Percentiles rank a stretch among this genome's conserved stretches.
Conservation (phyloP, 352 stramenopile species). For the Globisporangium echinulatum region DNA sequence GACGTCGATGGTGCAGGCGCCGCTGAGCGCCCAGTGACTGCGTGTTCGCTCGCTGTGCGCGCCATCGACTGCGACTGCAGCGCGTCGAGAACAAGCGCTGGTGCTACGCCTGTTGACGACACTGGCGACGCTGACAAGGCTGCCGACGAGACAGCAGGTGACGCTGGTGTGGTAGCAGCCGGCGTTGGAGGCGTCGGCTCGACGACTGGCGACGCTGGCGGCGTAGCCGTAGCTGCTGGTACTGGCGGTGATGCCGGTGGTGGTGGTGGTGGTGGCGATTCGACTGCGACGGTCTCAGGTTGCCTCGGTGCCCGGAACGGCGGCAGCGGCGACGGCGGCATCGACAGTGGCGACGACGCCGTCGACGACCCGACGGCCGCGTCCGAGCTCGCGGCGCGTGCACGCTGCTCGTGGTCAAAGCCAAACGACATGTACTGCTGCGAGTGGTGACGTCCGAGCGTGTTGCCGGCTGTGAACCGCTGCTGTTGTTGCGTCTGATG, state of each 20-base stretch:
- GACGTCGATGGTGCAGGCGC: neutral
- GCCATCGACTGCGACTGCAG: neutral
- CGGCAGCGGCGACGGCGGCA: neutral
- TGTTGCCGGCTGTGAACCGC: neutral
- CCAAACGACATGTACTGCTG: slow-evolving; percentile 12
- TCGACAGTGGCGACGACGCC: neutral
- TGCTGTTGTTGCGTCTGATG: slow-evolving; percentile 12
- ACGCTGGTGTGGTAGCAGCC: too few relatives aligned
- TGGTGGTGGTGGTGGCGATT: neutral
- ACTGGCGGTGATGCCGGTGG: neutral
- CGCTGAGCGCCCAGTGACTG: neutral
- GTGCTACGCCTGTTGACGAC: too few relatives aligned
- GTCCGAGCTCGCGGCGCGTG: slow-evolving; percentile 12
- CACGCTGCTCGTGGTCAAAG: slow-evolving; percentile 9
- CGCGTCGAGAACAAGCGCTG: neutral
- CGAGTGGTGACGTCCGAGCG: slow-evolving; percentile 12
- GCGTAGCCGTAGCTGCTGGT: neutral
- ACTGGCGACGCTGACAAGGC: too few relatives aligned
- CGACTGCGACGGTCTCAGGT: neutral
- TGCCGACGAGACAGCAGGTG: too few relatives aligned
- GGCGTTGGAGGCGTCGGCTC: too few relatives aligned
- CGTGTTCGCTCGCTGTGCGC: neutral
- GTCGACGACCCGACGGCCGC: neutral
- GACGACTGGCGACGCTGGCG: neutral
- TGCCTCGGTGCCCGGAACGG: neutral